Evolutionary conservation across 78 protist species (phyloP).

Genomic region (Emiliania huxleyi): DNA sequence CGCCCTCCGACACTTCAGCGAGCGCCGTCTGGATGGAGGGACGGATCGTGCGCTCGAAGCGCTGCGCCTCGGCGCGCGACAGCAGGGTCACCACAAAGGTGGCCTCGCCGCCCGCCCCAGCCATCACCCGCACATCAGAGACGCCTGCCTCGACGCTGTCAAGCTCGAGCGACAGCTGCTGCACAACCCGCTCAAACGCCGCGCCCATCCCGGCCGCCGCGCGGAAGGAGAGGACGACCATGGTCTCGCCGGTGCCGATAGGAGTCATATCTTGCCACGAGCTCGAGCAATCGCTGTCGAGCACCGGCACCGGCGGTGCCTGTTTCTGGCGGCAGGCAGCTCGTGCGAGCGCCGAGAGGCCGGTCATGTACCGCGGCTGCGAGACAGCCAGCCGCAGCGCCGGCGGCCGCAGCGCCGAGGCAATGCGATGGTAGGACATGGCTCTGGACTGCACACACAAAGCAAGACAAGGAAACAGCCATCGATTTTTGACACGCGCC

Average conservation of each 20-base stretch:
- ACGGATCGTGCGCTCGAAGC: not conserved
- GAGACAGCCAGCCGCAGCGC: too few relatives aligned
- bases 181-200: conserved; percentile 40
- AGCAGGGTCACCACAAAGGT: conserved; percentile 21
- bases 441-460: too few relatives aligned
- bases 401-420: too few relatives aligned
- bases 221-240: not conserved
- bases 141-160: conserved; percentile 40
- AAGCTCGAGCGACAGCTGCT: conserved; percentile 23
- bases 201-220: conserved; percentile 18
- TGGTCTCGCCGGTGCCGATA: conserved; percentile 51
- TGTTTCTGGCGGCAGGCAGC: too few relatives aligned
- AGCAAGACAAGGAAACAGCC: too few relatives aligned
- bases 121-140: conserved; percentile 39
- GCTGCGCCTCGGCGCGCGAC: not conserved
- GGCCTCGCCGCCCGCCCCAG: conserved; percentile 33
- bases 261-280: too few relatives aligned
- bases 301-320: too few relatives aligned
- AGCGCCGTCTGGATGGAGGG: not conserved
- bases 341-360: too few relatives aligned
- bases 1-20: not conserved
- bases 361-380: too few relatives aligned
- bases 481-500: too few relatives aligned
- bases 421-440: too few relatives aligned
- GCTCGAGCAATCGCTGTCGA: too few relatives aligned